phyloP scores from a whole-genome alignment of 2,329 filamentous ascomycete species.

The Aspergillus terreus region DNA sequence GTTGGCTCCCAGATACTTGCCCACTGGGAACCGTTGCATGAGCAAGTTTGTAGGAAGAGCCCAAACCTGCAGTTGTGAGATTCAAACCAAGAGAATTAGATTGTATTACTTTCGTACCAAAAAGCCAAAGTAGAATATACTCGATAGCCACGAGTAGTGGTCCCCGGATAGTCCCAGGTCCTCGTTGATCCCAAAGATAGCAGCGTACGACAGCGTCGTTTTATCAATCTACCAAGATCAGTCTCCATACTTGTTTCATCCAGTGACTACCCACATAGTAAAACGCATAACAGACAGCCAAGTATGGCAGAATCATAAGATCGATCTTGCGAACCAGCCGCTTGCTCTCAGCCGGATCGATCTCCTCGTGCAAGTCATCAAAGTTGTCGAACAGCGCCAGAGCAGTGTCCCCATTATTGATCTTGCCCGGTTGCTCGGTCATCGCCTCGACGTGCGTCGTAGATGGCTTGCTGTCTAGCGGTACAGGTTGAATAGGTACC shows the following conservation, averaged over 20 bases:
- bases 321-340: no score
- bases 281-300: no score
- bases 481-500: background rate
- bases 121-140: conserved; percentile 53
- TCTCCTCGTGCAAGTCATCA: background rate
- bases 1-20: conserved; percentile 45
- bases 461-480: background rate
- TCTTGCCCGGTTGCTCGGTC: background rate
- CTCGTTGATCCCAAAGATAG: no score
- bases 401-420: background rate
- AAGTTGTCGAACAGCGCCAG: background rate
- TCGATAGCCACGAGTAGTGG: conserved; percentile 51
- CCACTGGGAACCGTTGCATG: conserved; percentile 48
- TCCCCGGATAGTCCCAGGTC: conserved; percentile 28
- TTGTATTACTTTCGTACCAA: conserved; percentile 22
- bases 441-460: background rate
- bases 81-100: no score
- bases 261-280: no score
- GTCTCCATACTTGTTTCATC: no score
- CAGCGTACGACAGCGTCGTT: no score
- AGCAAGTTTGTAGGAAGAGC: conserved; percentile 34
- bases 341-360: no score
- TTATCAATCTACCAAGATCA: no score
- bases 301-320: no score
- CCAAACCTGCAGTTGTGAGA: conserved; percentile 15